Evolutionary conservation across 306 rosid genomes (phyloP), one percentile per base, ranked within the genome.

Genomic region (Oxytropis ochrocephala): DNA sequence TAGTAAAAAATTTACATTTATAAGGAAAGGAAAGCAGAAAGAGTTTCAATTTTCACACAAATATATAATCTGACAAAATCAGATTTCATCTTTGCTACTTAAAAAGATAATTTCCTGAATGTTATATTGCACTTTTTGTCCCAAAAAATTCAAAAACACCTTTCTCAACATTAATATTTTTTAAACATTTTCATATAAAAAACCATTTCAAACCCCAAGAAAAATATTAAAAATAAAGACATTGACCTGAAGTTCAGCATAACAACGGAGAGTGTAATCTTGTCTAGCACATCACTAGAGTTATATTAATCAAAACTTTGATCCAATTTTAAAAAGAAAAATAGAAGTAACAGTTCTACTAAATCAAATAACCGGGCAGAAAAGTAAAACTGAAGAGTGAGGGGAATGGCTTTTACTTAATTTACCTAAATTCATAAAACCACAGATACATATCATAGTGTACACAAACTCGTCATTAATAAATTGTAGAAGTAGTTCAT

Each of bases 401-500:
- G 6, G 47, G 65, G 32, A 32, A 42, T 39, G 17, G 44, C 44
- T 24, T 48, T 75, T 12, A 18, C 11, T 60, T 44, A 52, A 33
- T 36, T 52, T 38, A 18, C 57, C 68, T 0, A 46, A 39, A 38
- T 61, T 61, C 33, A 10, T 61, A 61, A 61, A 67, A 55, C 39
- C 21, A 3, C 53, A 62, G 4, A 51, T 27, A 10, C 11, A 73
- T 63, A 56, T 57, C 48, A 64, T 49, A 49, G 63, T n/a, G 56
- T 30, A 73, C 12, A 27, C 36, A 53, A 39, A 30, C 51, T 42
- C 71, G 42, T 43, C 41, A 33, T 30, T 51, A 16, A 75, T 30
- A 58, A 74, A 60, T 63, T 70, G 64, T 48, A 47, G 30, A 47
- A 43, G 67, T 18, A 74, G 12, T 21, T 62, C 19, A 67, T 47